phyloP scores from a whole-genome alignment of 805 yeast genomes.

The Saccharomycopsis oosterbeekiorum region DNA sequence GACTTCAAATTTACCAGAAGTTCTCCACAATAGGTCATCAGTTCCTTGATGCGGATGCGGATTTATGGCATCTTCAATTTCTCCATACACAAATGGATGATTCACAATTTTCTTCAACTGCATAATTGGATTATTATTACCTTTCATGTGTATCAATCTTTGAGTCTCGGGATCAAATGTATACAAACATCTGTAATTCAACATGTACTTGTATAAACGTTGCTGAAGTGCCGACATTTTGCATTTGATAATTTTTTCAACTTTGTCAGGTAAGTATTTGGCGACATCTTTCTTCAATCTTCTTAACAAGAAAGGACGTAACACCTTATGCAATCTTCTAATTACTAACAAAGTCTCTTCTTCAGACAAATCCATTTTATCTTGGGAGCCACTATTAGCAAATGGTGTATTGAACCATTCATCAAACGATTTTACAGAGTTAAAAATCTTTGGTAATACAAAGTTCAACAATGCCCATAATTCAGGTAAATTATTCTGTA shows the following conservation, averaged over 20 bases:
- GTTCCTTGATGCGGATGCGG: slow-evolving; percentile 51
- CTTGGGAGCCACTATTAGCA: slow-evolving; percentile 77
- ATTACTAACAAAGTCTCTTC: slow-evolving; percentile 78
- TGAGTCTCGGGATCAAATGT: slow-evolving; percentile 48
- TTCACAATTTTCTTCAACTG: slow-evolving; percentile 78
- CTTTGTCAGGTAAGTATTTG: slow-evolving; percentile 75
- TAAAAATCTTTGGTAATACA: slow-evolving; percentile 75
- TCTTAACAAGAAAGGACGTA: slow-evolving; percentile 75
- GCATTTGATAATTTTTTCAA: slow-evolving; percentile 75
- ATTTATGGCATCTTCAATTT: slow-evolving; percentile 61
- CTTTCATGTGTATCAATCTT: slow-evolving; percentile 49
- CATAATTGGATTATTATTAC: slow-evolving; percentile 75
- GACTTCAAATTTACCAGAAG: slow-evolving; percentile 72
- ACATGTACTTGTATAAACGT: slow-evolving; percentile 66
- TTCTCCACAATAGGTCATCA: slow-evolving; percentile 63
- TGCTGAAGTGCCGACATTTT: slow-evolving; percentile 64
- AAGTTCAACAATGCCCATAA: slow-evolving; percentile 78
- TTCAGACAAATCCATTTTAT: slow-evolving; percentile 70
- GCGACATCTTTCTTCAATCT: slow-evolving; percentile 83
- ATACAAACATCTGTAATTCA: slow-evolving; percentile 58
- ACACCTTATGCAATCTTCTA: slow-evolving; percentile 76
- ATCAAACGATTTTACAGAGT: slow-evolving; percentile 76
- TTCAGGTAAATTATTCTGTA: slow-evolving; percentile 77
- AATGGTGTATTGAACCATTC: slow-evolving; percentile 89
- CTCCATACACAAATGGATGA: slow-evolving; percentile 82